Evolutionary conservation across 495 filamentous ascomycete genomes (phyloP).

Genomic region (Hypoxylon fuscum): DNA sequence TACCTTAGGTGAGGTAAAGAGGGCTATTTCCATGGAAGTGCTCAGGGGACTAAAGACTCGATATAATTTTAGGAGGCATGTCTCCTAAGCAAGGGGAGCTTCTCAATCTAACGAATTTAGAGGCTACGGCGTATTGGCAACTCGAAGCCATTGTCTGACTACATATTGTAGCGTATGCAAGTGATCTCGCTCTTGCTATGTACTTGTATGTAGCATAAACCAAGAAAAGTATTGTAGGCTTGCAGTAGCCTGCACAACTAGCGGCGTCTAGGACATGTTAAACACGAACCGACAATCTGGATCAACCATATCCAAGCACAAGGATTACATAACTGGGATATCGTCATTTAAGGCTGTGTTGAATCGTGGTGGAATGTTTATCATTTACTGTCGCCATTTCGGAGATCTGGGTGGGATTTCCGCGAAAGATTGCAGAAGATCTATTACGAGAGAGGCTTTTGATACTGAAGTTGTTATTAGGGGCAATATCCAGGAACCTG

Average conservation of each 20-base stretch:
- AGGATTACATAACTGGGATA: conserved; percentile 26
- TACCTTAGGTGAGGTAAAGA: too few relatives aligned
- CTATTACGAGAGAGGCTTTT: neutral
- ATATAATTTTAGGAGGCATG: neutral
- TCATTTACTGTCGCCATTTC: neutral
- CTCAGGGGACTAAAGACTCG: too few relatives aligned
- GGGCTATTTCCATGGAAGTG: too few relatives aligned
- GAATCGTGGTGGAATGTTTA: neutral
- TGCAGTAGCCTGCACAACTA: conserved; percentile 28
- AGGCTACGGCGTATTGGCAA: neutral
- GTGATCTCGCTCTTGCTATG: conserved; percentile 14
- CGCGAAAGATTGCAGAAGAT: neutral
- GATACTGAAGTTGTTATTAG: neutral
- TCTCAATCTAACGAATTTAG: neutral
- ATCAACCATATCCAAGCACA: conserved; percentile 15
- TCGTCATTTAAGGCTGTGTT: conserved; percentile 25
- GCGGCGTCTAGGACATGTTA: conserved; percentile 19
- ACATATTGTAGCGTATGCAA: conserved; percentile 4
- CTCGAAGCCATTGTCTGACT: neutral
- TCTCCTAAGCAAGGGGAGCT: neutral
- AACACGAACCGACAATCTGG: conserved; percentile 38
- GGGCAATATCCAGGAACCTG: neutral
- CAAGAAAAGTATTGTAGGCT: conserved; percentile 21
- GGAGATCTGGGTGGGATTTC: neutral
- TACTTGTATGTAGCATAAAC: conserved; percentile 14